A percentile compares a stretch with the other conserved stretches of the same genome.
These are phyloP conservation scores for Monilinia vaccinii-corymbosi DNA, from an alignment of 2,329 filamentous ascomycete species.

Conservation along the genomic window DNA sequence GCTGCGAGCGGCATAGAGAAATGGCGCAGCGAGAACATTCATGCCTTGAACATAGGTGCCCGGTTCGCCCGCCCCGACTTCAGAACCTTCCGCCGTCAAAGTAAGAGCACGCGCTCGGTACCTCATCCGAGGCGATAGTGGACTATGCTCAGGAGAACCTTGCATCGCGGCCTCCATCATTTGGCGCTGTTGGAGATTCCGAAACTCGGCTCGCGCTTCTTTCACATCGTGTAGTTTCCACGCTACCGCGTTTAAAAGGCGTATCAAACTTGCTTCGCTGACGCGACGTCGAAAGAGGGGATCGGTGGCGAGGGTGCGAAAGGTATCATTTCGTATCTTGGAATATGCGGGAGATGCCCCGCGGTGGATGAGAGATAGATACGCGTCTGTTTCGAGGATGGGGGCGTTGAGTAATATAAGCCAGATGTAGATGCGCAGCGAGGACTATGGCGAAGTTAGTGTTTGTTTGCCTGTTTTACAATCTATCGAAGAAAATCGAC, in stretches of 20 bases:
- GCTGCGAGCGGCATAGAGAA: conserved; percentile 87
- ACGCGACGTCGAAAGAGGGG: conserved; percentile 94
- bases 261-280: conserved; percentile 89
- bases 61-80: conserved; percentile 52
- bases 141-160: conserved; percentile 25
- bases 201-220: conserved; percentile 29
- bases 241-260: conserved; percentile 86
- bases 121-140: conserved; percentile 29
- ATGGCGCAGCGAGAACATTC: conserved; percentile 95
- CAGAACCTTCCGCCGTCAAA: conserved; percentile 55
- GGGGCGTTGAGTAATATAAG: conserved; percentile 84
- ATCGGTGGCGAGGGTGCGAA: conserved; percentile 91
- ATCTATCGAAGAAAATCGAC: conserved; percentile 18
- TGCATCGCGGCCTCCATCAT: conserved; percentile 21
- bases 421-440: conserved; percentile 92
- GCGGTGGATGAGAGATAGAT: conserved; percentile 83
- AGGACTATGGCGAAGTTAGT: conserved; percentile 51
- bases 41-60: conserved; percentile 96
- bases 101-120: conserved; percentile 45
- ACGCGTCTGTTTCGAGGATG: conserved; percentile 75
- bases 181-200: conserved; percentile 10
- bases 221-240: conserved; percentile 84
- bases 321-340: conserved; percentile 98
- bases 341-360: conserved; percentile 90
- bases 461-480: conserved; percentile 8